Percentiles rank a stretch among this genome's conserved stretches.
Conservation (phyloP, 345 rosid species). For the Camelina laxa region DNA sequence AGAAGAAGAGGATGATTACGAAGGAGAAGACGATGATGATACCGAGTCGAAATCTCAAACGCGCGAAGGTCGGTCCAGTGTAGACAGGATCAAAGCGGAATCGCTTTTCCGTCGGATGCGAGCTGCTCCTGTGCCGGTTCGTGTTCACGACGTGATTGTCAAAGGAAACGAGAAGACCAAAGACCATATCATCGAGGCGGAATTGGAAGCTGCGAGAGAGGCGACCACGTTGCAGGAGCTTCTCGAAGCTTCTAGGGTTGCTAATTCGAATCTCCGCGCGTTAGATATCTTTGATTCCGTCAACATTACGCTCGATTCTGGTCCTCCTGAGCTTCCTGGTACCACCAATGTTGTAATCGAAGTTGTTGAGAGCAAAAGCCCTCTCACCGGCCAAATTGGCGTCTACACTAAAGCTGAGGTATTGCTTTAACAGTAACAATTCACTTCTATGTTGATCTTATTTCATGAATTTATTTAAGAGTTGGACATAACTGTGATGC, state of each 20-base stretch:
- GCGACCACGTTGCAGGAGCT: constrained; percentile 76
- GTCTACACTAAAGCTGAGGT: constrained; percentile 80
- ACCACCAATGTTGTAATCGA: constrained; percentile 77
- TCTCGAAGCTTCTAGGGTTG: constrained; percentile 62
- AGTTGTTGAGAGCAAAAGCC: constrained; percentile 66
- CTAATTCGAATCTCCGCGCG: constrained; percentile 64
- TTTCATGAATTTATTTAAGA: no score
- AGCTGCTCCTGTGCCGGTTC: constrained; percentile 61
- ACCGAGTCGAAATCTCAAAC: constrained; percentile 35
- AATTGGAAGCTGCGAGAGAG: constrained; percentile 59
- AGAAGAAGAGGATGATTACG: constrained; percentile 47
- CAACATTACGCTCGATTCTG: constrained; percentile 78
- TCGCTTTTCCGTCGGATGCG: constrained; percentile 57
- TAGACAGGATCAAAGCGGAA: constrained; percentile 50
- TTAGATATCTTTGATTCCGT: constrained; percentile 85
- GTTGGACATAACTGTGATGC: constrained; percentile 22
- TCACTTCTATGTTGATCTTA: not conserved
- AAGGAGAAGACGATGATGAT: constrained; percentile 45
- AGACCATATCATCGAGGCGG: constrained; percentile 73
- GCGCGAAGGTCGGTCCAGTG: constrained; percentile 43
- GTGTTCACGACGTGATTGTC: constrained; percentile 84
- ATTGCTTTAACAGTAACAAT: constrained; percentile 5
- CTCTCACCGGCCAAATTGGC: constrained; percentile 72
- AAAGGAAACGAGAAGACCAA: constrained; percentile 84
- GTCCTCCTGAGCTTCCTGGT: constrained; percentile 89